Evolutionary conservation across 345 rosid species (phyloP).

Genomic region (Psidium friedrichsthalianum): DNA sequence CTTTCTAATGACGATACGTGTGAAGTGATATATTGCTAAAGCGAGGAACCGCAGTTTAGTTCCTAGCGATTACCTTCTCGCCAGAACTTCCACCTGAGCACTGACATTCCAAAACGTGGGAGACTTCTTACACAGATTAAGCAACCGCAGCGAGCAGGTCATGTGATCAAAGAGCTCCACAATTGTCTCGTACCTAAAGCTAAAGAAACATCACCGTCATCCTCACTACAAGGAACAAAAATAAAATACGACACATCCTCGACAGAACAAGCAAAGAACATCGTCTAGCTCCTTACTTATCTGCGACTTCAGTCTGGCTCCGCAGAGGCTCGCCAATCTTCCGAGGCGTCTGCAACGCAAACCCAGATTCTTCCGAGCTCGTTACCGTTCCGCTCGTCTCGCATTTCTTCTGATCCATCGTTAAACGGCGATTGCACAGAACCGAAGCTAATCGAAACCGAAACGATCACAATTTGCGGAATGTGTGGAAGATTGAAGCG

Average conservation of each 20-base stretch:
- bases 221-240: neutral
- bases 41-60: neutral
- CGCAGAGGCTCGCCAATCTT: neutral
- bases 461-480: neutral
- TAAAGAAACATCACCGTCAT: neutral
- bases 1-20: neutral
- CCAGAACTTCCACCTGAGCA: constrained; percentile 29
- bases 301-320: neutral
- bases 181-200: constrained; percentile 16
- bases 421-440: neutral
- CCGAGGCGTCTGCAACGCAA: constrained; percentile 4
- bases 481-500: neutral
- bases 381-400: neutral
- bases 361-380: neutral
- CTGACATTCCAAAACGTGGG: constrained; percentile 31
- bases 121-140: constrained; percentile 19
- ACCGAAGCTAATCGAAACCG: neutral
- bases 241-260: neutral
- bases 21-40: neutral
- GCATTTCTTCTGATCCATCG: constrained; percentile 1
- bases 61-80: constrained; percentile 15
- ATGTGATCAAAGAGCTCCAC: constrained; percentile 25
- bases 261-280: neutral
- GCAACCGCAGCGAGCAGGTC: constrained; percentile 37
- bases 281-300: neutral